phyloP scores from a whole-genome alignment of 345 rosid genomes.

The Schrenkiella parvula region DNA sequence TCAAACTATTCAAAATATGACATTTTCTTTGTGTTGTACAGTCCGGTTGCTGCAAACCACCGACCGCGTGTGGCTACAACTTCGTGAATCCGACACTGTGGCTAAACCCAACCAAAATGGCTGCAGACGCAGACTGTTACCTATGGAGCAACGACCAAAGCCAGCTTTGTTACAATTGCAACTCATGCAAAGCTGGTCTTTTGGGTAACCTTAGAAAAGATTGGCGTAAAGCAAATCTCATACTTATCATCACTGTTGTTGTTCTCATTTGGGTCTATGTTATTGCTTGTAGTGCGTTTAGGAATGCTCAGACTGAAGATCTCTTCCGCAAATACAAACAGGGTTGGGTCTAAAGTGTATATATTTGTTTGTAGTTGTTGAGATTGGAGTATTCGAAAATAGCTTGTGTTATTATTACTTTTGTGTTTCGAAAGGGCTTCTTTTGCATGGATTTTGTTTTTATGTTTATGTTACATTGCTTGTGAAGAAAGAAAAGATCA shows the following conservation, averaged over 20 bases:
- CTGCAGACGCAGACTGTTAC: conserved; percentile 74
- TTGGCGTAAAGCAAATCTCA: conserved; percentile 79
- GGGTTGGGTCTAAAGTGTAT: conserved; percentile 45
- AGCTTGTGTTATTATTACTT: background rate
- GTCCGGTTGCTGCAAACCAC: conserved; percentile 98
- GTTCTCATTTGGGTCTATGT: conserved; percentile 77
- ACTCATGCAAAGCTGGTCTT: conserved; percentile 85
- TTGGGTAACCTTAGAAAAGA: conserved; percentile 74
- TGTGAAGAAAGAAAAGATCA: background rate
- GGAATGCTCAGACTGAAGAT: conserved; percentile 80
- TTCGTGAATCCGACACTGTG: conserved; percentile 77
- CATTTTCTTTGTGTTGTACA: conserved; percentile 12
- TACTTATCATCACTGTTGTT: conserved; percentile 69
- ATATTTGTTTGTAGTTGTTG: conserved; percentile 10
- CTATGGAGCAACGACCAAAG: conserved; percentile 79
- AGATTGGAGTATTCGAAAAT: background rate
- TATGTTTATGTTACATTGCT: background rate
- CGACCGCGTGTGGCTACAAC: conserved; percentile 71
- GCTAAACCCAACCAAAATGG: conserved; percentile 69
- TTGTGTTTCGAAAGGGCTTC: background rate
- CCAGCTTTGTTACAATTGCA: conserved; percentile 82
- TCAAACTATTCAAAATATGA: background rate
- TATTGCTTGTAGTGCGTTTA: conserved; percentile 82
- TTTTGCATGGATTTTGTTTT: background rate
- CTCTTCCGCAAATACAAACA: conserved; percentile 66